These are phyloP conservation scores for Gorgonomyces haynaldii DNA, from an alignment of 192 early-diverging fungal genomes.

Conservation along the genomic window DNA sequence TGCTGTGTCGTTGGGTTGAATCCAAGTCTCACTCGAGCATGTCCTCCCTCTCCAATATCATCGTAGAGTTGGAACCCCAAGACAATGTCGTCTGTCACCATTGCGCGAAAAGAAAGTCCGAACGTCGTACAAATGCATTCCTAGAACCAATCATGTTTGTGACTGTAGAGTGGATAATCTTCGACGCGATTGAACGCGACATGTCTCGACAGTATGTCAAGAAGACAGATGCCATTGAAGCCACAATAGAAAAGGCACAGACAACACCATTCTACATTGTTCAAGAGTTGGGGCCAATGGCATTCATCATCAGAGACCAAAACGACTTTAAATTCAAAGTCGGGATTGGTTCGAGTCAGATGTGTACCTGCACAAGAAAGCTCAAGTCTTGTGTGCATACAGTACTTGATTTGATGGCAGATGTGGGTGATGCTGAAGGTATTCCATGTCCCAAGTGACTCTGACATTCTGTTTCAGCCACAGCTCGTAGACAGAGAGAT, in stretches of 20 bases:
- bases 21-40: conserved; percentile 43
- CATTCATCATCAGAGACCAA: conserved; percentile 27
- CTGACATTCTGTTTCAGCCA: conserved; percentile 28
- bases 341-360: conserved; percentile 13
- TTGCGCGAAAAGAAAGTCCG: neutral
- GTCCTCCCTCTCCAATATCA: conserved; percentile 32
- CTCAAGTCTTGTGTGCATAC: conserved; percentile 6
- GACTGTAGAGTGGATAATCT: too few species aligned
- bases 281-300: conserved; percentile 39
- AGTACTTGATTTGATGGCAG: conserved; percentile 8
- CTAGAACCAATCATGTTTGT: too few species aligned
- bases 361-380: neutral
- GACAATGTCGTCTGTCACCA: neutral
- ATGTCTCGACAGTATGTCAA: too few species aligned
- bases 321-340: conserved; percentile 26
- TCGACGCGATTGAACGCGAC: too few species aligned
- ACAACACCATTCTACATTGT: conserved; percentile 24
- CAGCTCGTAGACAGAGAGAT: conserved; percentile 35
- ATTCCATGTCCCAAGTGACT: conserved; percentile 20
- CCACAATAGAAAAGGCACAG: conserved; percentile 21
- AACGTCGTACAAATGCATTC: too few species aligned
- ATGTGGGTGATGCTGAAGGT: conserved; percentile 40
- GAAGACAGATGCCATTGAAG: conserved; percentile 14
- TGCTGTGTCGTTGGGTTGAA: conserved; percentile 27
- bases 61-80: conserved; percentile 18